These are phyloP conservation scores for Aspergillus biplanus DNA, from an alignment of 495 filamentous ascomycete species.

Conservation along the genomic window DNA sequence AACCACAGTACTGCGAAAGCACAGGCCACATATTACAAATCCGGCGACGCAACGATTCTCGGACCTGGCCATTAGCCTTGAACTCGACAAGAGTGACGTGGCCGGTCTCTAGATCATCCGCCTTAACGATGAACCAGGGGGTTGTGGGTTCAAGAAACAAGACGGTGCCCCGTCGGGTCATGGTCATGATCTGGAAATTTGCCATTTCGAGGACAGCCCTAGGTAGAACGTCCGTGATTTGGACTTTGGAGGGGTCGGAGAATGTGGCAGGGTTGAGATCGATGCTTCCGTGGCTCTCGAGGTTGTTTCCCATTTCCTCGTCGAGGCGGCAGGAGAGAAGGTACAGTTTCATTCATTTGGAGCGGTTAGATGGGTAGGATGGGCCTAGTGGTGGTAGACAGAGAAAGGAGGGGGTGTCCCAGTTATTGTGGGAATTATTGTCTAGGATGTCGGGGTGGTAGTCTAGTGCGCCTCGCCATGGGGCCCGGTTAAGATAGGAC, in stretches of 20 bases:
- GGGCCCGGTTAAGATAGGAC: background rate
- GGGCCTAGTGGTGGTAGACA: constrained; percentile 1
- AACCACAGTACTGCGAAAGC: background rate
- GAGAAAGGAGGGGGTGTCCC: background rate
- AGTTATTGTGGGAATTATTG: background rate
- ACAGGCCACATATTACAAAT: background rate
- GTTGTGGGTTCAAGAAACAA: background rate
- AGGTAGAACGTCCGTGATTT: constrained; percentile 3
- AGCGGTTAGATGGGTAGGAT: constrained; percentile 1
- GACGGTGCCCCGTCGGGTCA: background rate
- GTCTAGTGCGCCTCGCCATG: background rate
- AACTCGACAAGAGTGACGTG: constrained; percentile 1
- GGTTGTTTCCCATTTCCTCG: constrained; percentile 2
- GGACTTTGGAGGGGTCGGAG: background rate
- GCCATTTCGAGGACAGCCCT: background rate
- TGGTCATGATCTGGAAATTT: background rate
- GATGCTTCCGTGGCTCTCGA: background rate
- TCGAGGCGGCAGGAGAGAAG: background rate
- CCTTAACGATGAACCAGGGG: background rate
- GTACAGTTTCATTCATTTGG: constrained; percentile 6
- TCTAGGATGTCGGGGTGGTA: background rate
- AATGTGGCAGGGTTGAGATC: background rate
- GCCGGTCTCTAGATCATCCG: constrained; percentile 1
- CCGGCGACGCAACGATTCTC: background rate
- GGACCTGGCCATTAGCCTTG: background rate